Conservation (phyloP, 164 flowering plant species). For the Chimonanthus praecox region DNA sequence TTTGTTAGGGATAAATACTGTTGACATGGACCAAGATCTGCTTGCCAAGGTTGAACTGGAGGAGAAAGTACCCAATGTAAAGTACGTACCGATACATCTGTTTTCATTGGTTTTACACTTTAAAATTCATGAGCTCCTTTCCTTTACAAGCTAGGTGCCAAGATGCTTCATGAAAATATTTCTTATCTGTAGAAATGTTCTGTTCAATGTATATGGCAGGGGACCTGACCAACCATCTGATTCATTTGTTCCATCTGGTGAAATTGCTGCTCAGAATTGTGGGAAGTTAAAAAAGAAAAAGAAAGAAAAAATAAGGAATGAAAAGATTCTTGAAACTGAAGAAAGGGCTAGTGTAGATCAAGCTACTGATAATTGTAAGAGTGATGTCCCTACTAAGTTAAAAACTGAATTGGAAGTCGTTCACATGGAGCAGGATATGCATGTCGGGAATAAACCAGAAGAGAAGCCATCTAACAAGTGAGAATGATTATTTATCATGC, state of each 20-base stretch:
- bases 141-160: no score
- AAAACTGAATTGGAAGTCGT: no score
- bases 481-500: conserved; percentile 9
- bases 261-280: conserved; percentile 16
- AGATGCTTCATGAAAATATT: no score
- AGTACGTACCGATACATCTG: no score
- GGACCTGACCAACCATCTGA: conserved; percentile 2
- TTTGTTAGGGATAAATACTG: no score
- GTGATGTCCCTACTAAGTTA: neutral
- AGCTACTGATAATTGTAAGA: neutral
- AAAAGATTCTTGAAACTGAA: conserved; percentile 13
- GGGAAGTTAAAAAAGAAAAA: conserved; percentile 39
- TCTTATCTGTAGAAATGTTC: no score
- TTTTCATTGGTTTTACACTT: no score
- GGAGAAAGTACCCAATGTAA: no score
- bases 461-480: conserved; percentile 28
- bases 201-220: neutral
- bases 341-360: neutral
- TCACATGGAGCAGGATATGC: no score
- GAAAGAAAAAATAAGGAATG: conserved; percentile 26
- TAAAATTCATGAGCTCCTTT: no score
- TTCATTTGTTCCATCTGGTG: conserved; percentile 17
- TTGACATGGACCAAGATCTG: no score
- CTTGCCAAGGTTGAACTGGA: no score
- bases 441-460: neutral